Evolutionary conservation across 1,139 yeast genomes (phyloP).

Genomic region (Suhomyces bolitotheri): DNA sequence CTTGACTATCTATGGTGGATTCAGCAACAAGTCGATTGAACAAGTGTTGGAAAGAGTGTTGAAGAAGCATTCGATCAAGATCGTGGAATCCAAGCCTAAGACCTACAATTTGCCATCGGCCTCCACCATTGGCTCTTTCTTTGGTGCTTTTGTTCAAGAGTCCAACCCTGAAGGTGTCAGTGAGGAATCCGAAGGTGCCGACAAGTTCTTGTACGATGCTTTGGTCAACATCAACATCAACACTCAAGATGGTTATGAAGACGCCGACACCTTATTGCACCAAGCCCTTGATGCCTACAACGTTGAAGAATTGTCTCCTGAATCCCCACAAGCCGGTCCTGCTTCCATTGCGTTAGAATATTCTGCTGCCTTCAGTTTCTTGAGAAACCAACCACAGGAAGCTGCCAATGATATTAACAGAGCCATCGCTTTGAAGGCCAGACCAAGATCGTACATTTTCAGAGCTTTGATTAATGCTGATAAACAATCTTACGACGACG

Average conservation of each 20-base stretch:
- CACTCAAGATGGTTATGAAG: slow-evolving; percentile 70
- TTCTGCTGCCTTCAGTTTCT: slow-evolving; percentile 77
- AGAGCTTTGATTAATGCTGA: slow-evolving; percentile 87
- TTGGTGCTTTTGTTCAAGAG: slow-evolving; percentile 65
- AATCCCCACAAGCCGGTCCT: slow-evolving; percentile 51
- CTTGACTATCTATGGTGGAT: slow-evolving; percentile 72
- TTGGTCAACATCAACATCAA: slow-evolving; percentile 61
- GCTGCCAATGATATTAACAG: slow-evolving; percentile 60
- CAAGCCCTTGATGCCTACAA: slow-evolving; percentile 65
- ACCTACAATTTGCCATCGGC: slow-evolving; percentile 72
- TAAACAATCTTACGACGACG: slow-evolving; percentile 59
- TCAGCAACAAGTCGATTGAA: slow-evolving; percentile 76
- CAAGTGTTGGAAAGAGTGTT: slow-evolving; percentile 84
- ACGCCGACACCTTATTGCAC: slow-evolving; percentile 67
- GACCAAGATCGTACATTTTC: slow-evolving; percentile 80
- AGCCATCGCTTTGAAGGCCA: slow-evolving; percentile 68
- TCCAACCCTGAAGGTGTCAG: slow-evolving; percentile 51
- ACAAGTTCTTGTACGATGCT: slow-evolving; percentile 68
- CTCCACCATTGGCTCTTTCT: slow-evolving; percentile 80
- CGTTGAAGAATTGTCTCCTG: slow-evolving; percentile 34
- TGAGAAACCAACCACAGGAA: slow-evolving; percentile 67
- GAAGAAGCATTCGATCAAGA: slow-evolving; percentile 68
- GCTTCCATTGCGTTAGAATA: slow-evolving; percentile 75
- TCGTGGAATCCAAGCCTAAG: slow-evolving; percentile 61
- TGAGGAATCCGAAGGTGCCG: slow-evolving; percentile 51